Percentiles rank a stretch among this genome's conserved stretches.
Conservation (phyloP, 306 rosid species). For the Gleditsia sinensis region DNA sequence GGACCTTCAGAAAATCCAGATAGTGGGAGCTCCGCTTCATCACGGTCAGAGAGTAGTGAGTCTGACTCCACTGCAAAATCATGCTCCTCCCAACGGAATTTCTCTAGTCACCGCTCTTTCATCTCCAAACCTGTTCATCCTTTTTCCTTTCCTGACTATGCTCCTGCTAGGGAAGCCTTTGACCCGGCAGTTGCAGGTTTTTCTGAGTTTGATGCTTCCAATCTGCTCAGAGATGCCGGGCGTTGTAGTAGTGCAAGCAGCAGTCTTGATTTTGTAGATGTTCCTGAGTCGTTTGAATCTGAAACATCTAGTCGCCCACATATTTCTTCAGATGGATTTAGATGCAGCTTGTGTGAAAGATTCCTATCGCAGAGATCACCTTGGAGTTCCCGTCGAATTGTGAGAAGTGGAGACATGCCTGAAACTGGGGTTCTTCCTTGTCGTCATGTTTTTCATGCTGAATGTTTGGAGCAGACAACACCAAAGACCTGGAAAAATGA, state of each 20-base stretch:
- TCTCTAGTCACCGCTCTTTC: slow-evolving; percentile 61
- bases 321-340: slow-evolving; percentile 54
- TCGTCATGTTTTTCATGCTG: slow-evolving; percentile 81
- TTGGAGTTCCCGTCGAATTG: slow-evolving; percentile 84
- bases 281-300: slow-evolving; percentile 71
- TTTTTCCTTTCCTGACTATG: slow-evolving; percentile 53
- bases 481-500: slow-evolving; percentile 66
- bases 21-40: slow-evolving; percentile 55
- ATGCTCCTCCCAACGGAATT: slow-evolving; percentile 57
- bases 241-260: slow-evolving; percentile 82
- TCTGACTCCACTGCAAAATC: slow-evolving; percentile 67
- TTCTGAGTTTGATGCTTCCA: slow-evolving; percentile 57
- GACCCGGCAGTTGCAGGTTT: slow-evolving; percentile 49
- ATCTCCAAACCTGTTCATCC: slow-evolving; percentile 90
- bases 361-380: slow-evolving; percentile 81
- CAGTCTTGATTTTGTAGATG: slow-evolving; percentile 76
- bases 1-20: slow-evolving; percentile 70
- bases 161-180: slow-evolving; percentile 55
- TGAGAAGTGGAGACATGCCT: slow-evolving; percentile 92
- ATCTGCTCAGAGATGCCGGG: slow-evolving; percentile 60
- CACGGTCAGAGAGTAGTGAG: slow-evolving; percentile 73
- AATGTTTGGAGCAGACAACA: slow-evolving; percentile 81
- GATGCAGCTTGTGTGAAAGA: slow-evolving; percentile 78
- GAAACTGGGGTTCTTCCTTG: slow-evolving; percentile 81
- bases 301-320: slow-evolving; percentile 43